Conservation (phyloP, 1,139 yeast species). For the Yamadazyma trypodendri region DNA sequence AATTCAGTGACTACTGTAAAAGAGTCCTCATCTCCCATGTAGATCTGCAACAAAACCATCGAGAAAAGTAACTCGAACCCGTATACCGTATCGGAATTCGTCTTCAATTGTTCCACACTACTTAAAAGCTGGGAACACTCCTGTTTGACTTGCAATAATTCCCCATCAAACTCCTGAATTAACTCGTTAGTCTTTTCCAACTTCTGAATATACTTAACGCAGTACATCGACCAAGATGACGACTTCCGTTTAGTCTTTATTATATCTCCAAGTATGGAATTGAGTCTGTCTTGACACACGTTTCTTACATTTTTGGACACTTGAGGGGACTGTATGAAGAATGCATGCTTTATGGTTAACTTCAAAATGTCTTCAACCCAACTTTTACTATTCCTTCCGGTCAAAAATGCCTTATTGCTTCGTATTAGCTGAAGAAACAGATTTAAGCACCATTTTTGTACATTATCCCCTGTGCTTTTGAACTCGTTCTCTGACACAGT, state of each 20-base stretch:
- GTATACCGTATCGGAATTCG: conserved; percentile 24
- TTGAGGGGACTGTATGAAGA: conserved; percentile 35
- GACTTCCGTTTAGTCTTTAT: conserved; percentile 46
- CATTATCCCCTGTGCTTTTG: conserved; percentile 36
- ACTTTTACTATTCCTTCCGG: conserved; percentile 4
- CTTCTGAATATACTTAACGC: conserved; percentile 29
- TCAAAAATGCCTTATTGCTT: conserved; percentile 35
- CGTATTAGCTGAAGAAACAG: conserved; percentile 59
- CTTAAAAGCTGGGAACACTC: conserved; percentile 51
- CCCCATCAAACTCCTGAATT: conserved; percentile 54
- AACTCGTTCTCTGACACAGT: conserved; percentile 15
- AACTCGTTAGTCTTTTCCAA: conserved; percentile 26
- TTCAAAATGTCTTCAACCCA: conserved; percentile 49
- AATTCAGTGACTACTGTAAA: conserved; percentile 74
- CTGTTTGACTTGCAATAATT: conserved; percentile 44
- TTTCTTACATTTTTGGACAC: conserved; percentile 35
- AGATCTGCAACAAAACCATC: conserved; percentile 75
- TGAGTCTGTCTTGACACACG: conserved; percentile 58
- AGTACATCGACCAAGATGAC: conserved; percentile 60
- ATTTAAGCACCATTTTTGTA: conserved; percentile 69
- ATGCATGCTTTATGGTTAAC: conserved; percentile 54
- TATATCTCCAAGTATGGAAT: conserved; percentile 62
- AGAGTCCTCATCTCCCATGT: conserved; percentile 78
- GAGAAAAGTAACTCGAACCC: conserved; percentile 74
- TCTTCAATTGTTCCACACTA: conserved; percentile 9